A percentile compares a stretch with the other conserved stretches of the same genome.
These are phyloP conservation scores for Mycena vitilis DNA, from an alignment of 768 basidiomycete species.

Conservation along the genomic window DNA sequence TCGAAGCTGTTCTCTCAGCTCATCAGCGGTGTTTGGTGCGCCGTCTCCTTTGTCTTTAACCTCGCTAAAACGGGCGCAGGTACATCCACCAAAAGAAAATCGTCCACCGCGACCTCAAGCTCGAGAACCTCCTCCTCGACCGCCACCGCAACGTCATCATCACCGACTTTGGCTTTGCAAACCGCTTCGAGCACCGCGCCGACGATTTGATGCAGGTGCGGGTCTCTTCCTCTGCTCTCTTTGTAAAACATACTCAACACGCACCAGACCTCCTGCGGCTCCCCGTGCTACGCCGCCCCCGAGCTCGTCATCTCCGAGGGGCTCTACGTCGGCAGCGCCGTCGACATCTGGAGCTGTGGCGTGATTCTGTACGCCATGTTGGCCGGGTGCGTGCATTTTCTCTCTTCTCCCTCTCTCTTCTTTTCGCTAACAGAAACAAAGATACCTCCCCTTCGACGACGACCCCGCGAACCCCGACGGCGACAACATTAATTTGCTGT, in stretches of 20 bases:
- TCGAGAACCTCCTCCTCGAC: slow-evolving; percentile 97
- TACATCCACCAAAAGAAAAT: slow-evolving; percentile 92
- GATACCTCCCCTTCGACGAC: slow-evolving; percentile 97
- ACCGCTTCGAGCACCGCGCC: slow-evolving; percentile 91
- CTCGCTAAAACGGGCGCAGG: not conserved
- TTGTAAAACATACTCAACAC: no score
- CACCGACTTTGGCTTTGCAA: slow-evolving; percentile 99
- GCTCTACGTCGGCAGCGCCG: slow-evolving; percentile 95
- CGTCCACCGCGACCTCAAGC: slow-evolving; percentile 98
- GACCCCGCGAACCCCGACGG: slow-evolving; percentile 99
- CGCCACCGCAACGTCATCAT: slow-evolving; percentile 98
- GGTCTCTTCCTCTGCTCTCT: no score
- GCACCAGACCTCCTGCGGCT: slow-evolving; percentile 88
- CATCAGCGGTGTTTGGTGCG: slow-evolving; percentile 90
- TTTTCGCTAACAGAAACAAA: no score
- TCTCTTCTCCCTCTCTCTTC: no score
- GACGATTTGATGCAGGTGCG: slow-evolving; percentile 89
- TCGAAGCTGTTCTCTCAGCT: slow-evolving; percentile 97
- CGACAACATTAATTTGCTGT: slow-evolving; percentile 98
- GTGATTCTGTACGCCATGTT: slow-evolving; percentile 98
- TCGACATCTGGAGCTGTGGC: slow-evolving; percentile 97
- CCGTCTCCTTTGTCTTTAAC: not conserved
- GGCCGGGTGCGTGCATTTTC: slow-evolving; percentile 63
- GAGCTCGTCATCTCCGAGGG: slow-evolving; percentile 98
- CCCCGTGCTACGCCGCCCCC: slow-evolving; percentile 98